These are phyloP conservation scores for Oenanthe sinensis DNA, from an alignment of 129 eudicot species.

Conservation along the genomic window DNA sequence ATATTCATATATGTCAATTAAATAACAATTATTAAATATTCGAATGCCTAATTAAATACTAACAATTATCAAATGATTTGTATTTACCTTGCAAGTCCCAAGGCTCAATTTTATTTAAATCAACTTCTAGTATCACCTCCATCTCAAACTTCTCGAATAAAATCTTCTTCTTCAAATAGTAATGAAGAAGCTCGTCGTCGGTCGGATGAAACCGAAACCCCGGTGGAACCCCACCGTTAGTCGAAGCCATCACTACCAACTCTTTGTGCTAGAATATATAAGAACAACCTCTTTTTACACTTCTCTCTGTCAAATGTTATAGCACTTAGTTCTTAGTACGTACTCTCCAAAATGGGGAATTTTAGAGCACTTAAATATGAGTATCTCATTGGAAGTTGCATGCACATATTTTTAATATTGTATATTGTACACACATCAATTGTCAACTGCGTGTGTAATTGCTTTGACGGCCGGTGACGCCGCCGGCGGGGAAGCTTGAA, in stretches of 20 bases:
- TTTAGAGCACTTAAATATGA: conserved; percentile 7
- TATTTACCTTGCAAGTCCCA: conserved; percentile 93
- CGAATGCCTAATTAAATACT: too few relatives aligned
- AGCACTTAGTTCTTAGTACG: background rate
- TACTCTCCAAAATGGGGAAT: background rate
- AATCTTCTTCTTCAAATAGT: conserved; percentile 82
- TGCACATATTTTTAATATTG: background rate
- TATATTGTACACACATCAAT: conserved; percentile 6
- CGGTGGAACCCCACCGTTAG: conserved; percentile 83
- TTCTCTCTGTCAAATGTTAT: background rate
- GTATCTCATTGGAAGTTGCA: background rate
- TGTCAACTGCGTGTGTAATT: conserved; percentile 31
- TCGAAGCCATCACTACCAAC: conserved; percentile 27
- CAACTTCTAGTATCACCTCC: conserved; percentile 92
- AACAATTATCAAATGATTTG: too few relatives aligned
- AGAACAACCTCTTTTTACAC: background rate
- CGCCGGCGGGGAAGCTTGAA: conserved; percentile 70
- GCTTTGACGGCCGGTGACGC: conserved; percentile 85
- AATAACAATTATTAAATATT: too few relatives aligned
- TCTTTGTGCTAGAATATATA: background rate
- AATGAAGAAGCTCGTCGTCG: conserved; percentile 88
- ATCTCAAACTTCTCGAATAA: conserved; percentile 75
- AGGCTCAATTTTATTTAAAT: conserved; percentile 88
- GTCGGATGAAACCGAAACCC: conserved; percentile 96
- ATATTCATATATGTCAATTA: background rate